Percentiles rank a stretch among this genome's conserved stretches.
These are phyloP conservation scores for Xylaria sp. DNA, from an alignment of 2,329 filamentous ascomycete genomes.

Conservation along the genomic window DNA sequence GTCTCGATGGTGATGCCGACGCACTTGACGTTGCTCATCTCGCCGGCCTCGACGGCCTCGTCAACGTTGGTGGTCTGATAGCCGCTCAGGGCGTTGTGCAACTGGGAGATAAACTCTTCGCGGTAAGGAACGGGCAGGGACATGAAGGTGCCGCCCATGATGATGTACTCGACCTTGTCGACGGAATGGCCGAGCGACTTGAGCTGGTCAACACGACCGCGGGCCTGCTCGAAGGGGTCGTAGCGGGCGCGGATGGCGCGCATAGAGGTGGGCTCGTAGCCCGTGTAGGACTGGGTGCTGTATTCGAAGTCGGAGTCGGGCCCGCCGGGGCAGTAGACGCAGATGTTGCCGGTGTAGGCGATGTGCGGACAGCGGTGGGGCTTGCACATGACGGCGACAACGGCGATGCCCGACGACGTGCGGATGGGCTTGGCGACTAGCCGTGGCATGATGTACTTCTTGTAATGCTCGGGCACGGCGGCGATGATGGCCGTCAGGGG, in stretches of 20 bases:
- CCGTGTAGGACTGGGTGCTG: conserved; percentile 98
- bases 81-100: conserved; percentile 96
- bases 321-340: conserved; percentile 97
- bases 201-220: conserved; percentile 95
- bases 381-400: conserved; percentile 99
- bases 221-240: conserved; percentile 96
- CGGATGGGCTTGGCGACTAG: conserved; percentile 96
- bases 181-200: conserved; percentile 95
- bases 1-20: conserved; percentile 99
- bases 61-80: conserved; percentile 96
- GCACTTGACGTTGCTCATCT: conserved; percentile 97
- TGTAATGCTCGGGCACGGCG: conserved; percentile 98
- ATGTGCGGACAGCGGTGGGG: conserved; percentile 98
- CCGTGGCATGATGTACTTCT: conserved; percentile 98
- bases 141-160: conserved; percentile 99
- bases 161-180: conserved; percentile 99
- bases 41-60: conserved; percentile 91
- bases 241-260: conserved; percentile 95
- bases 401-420: conserved; percentile 82
- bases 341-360: conserved; percentile 98
- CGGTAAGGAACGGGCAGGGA: conserved; percentile 88
- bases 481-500: conserved; percentile 97
- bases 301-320: conserved; percentile 99
- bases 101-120: conserved; percentile 91
- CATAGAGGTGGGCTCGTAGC: conserved; percentile 99